Base-by-base conservation (phyloP, 768 basidiomycete genomes). In the Calvatia gigantea region DNA sequence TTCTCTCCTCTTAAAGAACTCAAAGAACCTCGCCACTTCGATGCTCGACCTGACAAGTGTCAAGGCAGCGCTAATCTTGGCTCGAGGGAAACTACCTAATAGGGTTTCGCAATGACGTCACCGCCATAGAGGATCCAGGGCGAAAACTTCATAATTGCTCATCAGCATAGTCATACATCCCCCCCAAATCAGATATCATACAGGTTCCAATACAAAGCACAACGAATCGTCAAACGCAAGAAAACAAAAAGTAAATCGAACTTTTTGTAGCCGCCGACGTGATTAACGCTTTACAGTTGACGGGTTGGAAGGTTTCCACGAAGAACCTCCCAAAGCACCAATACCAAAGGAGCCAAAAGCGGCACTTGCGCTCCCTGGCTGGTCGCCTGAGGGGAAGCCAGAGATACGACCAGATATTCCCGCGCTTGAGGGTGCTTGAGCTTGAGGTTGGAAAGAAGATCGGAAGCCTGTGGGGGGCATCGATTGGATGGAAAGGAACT, bases 401-500 rank as follows among this genome's bases (percentile, higher is more conserved):
- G 56, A 57, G 32, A 44, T 45, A 55, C 15, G 56, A 63, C 60
- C 67, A 71, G 54, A 56, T 62, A 58, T 58, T 61, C 43, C 69
- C 59, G 33, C 66, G 52, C 51, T 56, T 14, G 62, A 27, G 11
- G 63, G 61, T 35, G 42, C 52, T 35, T 54, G 52, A 0, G 42
- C 52, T 35, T 54, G 52, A 0, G 61, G 57, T 57, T 81, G 80
- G 73, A 91, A 90, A 9, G 81, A 79, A 0, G 87, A 73, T 37
- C 89, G 82, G 73, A 81, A 90, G 0, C 83, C 80, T 1, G 87
- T 82, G 27, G 73, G 65, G 2, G 90, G 89, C 45, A 86, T 72
- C 0, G 87, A 71, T 65, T 89, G 87, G 57, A 94, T 91, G 7
- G 86, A 80, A 25, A 94, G 71, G 72, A 92, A 94, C 66, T 90